Evolutionary conservation across 2,329 filamentous ascomycete species (phyloP), one percentile per base, ranked within the genome.

Genomic region (Curvularia hawaiiensis): DNA sequence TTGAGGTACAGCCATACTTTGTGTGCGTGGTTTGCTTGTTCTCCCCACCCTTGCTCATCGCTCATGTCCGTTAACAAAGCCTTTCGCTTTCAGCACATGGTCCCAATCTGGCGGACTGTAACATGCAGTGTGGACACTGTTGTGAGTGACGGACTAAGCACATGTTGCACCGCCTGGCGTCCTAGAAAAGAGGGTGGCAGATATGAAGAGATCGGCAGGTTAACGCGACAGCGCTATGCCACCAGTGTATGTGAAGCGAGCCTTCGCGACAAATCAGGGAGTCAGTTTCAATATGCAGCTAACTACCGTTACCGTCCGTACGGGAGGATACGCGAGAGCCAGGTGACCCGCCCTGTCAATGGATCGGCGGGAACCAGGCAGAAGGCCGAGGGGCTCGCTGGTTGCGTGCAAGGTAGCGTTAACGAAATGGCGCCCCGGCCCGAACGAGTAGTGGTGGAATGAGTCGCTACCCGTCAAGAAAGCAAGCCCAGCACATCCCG

Each of bases 301-400:
- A 55, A 54, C 46, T 65, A 59, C 59, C 61, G 62, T 65, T 62
- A 64, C 66, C 68, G 65, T 68, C 65, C 67, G 65, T 68, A 69
- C 53, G 52, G 31, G 50, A 62, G 50, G 50, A 57, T 60, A 67
- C 53, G 65, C 65, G 59, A 68, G 61, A 58, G 60, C 58, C 61
- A 67, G 65, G 64, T 71, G 70, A 68, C 65, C 59, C 61, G 59
- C 60, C 45, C 28, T 52, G 50, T 63, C 59, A 52, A 63, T 51
- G 50, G 61, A 63, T 73, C 67, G 67, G 65, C 62, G 61, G 55
- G 39, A 65, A 56, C 58, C 64, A 61, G 64, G 61, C 52, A 57
- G 43, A 45, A 46, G 52, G 54, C 52, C 49, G 64, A 55, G 55
- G 55, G 57, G 46, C 52, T 59, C 39, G 52, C 64, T 61, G 64